phyloP scores from a whole-genome alignment of 495 filamentous ascomycete species.

The Eremomyces bilateralis region DNA sequence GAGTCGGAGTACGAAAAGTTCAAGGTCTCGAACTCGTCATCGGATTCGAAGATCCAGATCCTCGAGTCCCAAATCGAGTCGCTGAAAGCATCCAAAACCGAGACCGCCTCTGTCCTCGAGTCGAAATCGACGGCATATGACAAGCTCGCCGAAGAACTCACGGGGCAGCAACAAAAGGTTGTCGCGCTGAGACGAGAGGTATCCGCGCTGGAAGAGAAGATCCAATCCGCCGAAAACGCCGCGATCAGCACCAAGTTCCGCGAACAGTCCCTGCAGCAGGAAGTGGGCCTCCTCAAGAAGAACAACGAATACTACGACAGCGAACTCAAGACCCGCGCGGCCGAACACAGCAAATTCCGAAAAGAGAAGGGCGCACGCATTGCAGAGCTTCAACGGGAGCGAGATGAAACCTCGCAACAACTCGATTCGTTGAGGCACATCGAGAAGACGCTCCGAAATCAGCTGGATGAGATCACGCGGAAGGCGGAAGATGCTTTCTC shows the following conservation, averaged over 20 bases:
- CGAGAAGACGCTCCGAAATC: slow-evolving; percentile 56
- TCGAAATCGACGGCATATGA: slow-evolving; percentile 78
- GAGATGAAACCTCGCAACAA: slow-evolving; percentile 58
- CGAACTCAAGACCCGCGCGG: slow-evolving; percentile 71
- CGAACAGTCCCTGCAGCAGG: slow-evolving; percentile 71
- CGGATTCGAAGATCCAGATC: slow-evolving; percentile 51
- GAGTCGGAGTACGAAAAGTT: slow-evolving; percentile 65
- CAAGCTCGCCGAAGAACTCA: slow-evolving; percentile 62
- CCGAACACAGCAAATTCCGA: slow-evolving; percentile 70
- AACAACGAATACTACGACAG: slow-evolving; percentile 82
- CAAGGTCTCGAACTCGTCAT: slow-evolving; percentile 52
- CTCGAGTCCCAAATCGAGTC: slow-evolving; percentile 61
- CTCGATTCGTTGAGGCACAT: slow-evolving; percentile 57
- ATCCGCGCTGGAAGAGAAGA: slow-evolving; percentile 53
- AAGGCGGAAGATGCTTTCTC: slow-evolving; percentile 67
- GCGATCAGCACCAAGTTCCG: slow-evolving; percentile 61
- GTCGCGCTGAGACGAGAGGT: slow-evolving; percentile 63
- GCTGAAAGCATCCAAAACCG: slow-evolving; percentile 77
- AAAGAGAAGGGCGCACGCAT: slow-evolving; percentile 85
- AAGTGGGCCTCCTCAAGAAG: slow-evolving; percentile 62
- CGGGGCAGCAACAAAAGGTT: slow-evolving; percentile 69
- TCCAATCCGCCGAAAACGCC: slow-evolving; percentile 58
- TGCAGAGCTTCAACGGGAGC: slow-evolving; percentile 64
- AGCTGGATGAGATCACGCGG: slow-evolving; percentile 61
- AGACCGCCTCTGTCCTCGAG: slow-evolving; percentile 69